Evolutionary conservation across 225 moss, liverwort and hornwort genomes (phyloP), one percentile per base, ranked within the genome.

Genomic region (Sphagnum contortum): DNA sequence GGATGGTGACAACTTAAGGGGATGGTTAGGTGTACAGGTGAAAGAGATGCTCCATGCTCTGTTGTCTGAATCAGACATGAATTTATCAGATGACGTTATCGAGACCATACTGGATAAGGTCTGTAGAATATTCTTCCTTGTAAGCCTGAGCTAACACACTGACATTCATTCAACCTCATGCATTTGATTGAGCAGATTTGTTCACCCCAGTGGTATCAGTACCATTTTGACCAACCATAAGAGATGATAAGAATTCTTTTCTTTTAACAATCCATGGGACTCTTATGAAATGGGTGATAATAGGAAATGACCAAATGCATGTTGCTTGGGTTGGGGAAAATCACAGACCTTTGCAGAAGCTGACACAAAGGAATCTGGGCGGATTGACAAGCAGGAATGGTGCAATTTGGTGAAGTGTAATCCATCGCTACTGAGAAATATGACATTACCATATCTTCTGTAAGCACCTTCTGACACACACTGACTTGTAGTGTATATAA

Each of bases 341-440:
- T 29, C 29, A 5, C 72, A 85, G 81, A 85, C 81, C 11, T 85
- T 81, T 76, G 76, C 71, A 71, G 84, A 81, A 66, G 81, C 71
- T 4, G 12, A 76, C 44, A 80, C 84, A 49, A 81, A 76, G 74
- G 8, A 61, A 55, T 72, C 62, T 65, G 84, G 81, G 55, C 71
- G 78, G 49, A 85, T 85, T 49, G 76, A 81, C 75, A 49, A 70
- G 68, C 69, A 76, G 47, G 84, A 85, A 69, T 84, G 81, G 84
- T 57, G 71, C n/a, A 71, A 52, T 47, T 68, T 84, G 51, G 81
- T 81, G 8, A 12, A 50, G 69, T 56, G 57, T 6, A 72, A 81
- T 61, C 81, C 81, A 65, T n/a, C 63, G 47, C 69, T 85, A 3
- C 45, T 81, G 64, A 69, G 74, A 60, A 81, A 81, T n/a, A 81